Evolutionary conservation across 768 basidiomycete species (phyloP).

Genomic region (Hypsizygus marmoreus): DNA sequence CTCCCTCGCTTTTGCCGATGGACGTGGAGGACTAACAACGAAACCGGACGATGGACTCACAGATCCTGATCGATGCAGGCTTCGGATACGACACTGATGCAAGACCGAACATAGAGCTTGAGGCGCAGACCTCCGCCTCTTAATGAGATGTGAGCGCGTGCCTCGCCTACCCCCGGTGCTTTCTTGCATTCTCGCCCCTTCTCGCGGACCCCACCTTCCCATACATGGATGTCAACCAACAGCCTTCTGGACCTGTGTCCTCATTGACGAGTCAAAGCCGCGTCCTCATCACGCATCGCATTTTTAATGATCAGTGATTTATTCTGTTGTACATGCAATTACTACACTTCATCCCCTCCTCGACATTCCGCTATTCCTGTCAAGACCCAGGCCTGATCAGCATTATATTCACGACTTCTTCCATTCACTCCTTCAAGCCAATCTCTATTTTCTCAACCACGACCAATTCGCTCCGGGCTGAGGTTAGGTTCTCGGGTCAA

Average conservation of each 20-base stretch:
- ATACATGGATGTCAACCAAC: conserved; percentile 33
- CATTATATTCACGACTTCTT: conserved; percentile 11
- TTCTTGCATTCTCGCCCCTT: conserved; percentile 54
- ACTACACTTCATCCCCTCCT: conserved; percentile 4
- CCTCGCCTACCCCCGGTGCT: conserved; percentile 53
- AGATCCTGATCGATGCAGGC: conserved; percentile 54
- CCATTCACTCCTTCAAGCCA: conserved; percentile 14
- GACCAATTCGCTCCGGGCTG: background rate
- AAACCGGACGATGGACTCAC: conserved; percentile 47
- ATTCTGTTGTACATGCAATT: conserved; percentile 29
- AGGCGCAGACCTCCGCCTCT: conserved; percentile 56
- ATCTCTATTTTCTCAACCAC: background rate
- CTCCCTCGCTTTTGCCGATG: conserved; percentile 21
- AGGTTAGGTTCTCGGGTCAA: background rate
- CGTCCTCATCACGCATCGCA: conserved; percentile 33
- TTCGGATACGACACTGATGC: conserved; percentile 65
- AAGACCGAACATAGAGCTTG: conserved; percentile 65
- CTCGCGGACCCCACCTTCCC: conserved; percentile 30
- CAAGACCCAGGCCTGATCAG: conserved; percentile 46
- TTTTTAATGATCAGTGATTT: conserved; percentile 50
- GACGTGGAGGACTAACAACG: conserved; percentile 32
- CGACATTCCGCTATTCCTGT: conserved; percentile 16
- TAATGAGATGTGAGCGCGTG: conserved; percentile 51
- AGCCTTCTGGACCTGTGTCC: conserved; percentile 19
- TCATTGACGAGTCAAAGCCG: conserved; percentile 19